These are phyloP conservation scores for Backusella psychrophila DNA, from an alignment of 192 early-diverging fungal species.

Conservation along the genomic window DNA sequence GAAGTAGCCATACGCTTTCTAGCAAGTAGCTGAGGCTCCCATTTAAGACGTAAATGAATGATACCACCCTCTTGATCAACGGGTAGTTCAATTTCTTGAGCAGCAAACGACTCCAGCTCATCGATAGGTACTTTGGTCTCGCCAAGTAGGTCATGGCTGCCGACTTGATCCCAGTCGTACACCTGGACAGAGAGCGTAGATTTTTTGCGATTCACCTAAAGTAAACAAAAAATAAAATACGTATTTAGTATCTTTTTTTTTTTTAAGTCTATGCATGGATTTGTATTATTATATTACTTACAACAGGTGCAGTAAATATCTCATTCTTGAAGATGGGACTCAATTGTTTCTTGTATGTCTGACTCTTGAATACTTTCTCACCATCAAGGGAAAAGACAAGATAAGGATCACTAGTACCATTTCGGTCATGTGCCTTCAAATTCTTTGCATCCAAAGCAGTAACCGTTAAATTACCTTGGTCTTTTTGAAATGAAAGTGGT, in stretches of 20 bases:
- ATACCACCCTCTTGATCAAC: neutral
- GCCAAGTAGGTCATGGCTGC: slow-evolving; percentile 55
- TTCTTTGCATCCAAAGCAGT: slow-evolving; percentile 55
- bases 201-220: slow-evolving; percentile 38
- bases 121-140: slow-evolving; percentile 47
- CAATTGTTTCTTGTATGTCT: slow-evolving; percentile 68
- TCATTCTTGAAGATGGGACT: slow-evolving; percentile 72
- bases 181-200: slow-evolving; percentile 59
- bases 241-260: neutral
- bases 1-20: slow-evolving; percentile 28
- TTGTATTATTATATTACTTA: slow-evolving; percentile 5
- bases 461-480: slow-evolving; percentile 66
- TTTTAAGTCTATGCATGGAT: neutral
- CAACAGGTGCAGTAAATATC: slow-evolving; percentile 50
- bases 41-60: slow-evolving; percentile 54
- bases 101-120: slow-evolving; percentile 26
- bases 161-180: slow-evolving; percentile 80
- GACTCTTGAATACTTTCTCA: slow-evolving; percentile 65
- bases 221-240: neutral
- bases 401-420: slow-evolving; percentile 74
- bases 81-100: slow-evolving; percentile 18
- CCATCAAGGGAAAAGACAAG: slow-evolving; percentile 62
- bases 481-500: slow-evolving; percentile 16
- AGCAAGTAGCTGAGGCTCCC: slow-evolving; percentile 50
- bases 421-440: slow-evolving; percentile 66